Base-by-base conservation (phyloP, 345 rosid species). In the Cardamine resedifolia region DNA sequence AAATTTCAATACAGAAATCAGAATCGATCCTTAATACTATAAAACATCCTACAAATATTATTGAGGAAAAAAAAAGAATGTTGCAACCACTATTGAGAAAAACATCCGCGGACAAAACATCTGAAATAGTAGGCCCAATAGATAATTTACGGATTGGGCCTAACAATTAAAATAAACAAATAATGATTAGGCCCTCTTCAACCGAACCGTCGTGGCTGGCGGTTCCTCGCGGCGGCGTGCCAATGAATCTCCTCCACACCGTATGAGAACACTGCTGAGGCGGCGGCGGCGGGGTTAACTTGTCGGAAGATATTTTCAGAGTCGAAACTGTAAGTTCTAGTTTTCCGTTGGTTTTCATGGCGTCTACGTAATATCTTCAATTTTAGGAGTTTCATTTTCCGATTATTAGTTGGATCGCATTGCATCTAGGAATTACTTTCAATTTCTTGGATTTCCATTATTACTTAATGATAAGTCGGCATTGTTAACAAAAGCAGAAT, bases 141-240 rank as follows among this genome's bases (percentile, higher is more conserved):
- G 3, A 21, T 44, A 0, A 12, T 28, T 20, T 1, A 1, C 49
- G 48, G 39, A 51, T 4, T 52, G 78, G 68, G 68, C 78, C 73
- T 21, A 58, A 50, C 11, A 66, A 39, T 16, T n/a, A 74, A 66
- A 38, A 5, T 2, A 19, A 36, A 26, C 43, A 43, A 64, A 57
- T 23, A 21, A 16, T 8, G 8, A 20, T n/a, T 21, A 15, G 19
- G 2, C 24, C 12, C 47, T 52, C 47, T 27, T 39, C 49, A 51
- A 41, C 39, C 51, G 38, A 48, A 8, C 77, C 66, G 58, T 63
- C 63, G 68, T 60, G 9, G 10, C 15, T 58, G 39, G 49, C 39
- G 10, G 44, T 50, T 27, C 24, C 5, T 19, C n/a, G 11, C 41
- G 75, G 60, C 30, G 66, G 56, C 66, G 12, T 47, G 26, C 15